Evolutionary conservation across 129 eudicot species (phyloP), one percentile per base, ranked within the genome.

Genomic region (Pseudognaphalium luteoalbum): DNA sequence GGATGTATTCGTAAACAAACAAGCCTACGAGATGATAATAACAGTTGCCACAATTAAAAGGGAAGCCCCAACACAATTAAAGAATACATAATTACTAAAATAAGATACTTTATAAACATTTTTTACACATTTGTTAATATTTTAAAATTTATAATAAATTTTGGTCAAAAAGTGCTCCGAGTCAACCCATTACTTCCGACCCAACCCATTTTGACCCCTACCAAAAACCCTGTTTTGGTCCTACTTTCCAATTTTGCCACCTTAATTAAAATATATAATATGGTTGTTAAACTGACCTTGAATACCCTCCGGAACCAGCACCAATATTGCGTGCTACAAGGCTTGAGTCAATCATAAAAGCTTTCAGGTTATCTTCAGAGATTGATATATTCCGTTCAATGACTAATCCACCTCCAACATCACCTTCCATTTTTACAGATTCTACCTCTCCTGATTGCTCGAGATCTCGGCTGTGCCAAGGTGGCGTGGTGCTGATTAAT

Each of bases 1-100:
- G 99, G 99, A 83, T 91, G 97, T 83, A 94, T 91, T 17, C 96
- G 73, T 85, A 94, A 87, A 78, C 99, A 94, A 65, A 89, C 99
- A 78, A 91, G 92, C 97, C 99, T 94, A 62, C 14, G 35, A 72
- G 70, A 56, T 37, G 7, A 68, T 15, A 17, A 61, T 41, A 33
- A 63, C 60, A 3, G 8, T 15, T 0, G 17, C 29, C 30, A 66
- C 14, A 25, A 25, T 25, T 25, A 25, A 25, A 25, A 25, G 28
- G 28, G 28, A 25, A 25, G 28, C 28, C 28, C 28, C 28, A 25
- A 25, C 28, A 25, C 0, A 25, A 25, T 25, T 25, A 25, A 25
- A 25, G 28, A 25, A 25, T 25, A 25, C 28, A 25, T 25, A 25
- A 32, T 32, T 35, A 35, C 6, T 6, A 35, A 35, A 35, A 35